Base-by-base conservation (phyloP, 2,329 filamentous ascomycete species). In the Thielaviopsis musarum region DNA sequence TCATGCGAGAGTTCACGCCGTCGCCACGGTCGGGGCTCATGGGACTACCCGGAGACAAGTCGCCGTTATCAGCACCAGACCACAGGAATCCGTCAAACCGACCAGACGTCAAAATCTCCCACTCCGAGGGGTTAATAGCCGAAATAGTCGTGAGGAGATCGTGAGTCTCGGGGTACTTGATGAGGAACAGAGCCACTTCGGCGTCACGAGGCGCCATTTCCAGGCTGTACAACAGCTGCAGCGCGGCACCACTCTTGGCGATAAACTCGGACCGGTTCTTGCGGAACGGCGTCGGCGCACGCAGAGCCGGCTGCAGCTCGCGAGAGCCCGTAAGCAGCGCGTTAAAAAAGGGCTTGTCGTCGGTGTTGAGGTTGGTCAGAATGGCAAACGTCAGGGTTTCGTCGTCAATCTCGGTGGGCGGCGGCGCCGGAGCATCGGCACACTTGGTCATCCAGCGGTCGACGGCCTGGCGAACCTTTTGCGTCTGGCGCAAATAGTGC, bases 61-160 rank as follows among this genome's bases (percentile, higher is more conserved):
- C 66, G 51, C 80, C 78, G n/a, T 65, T 69, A 58, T 96, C 91
- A 6, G 88, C 89, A 22, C 91, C 91, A 52, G 89, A 95, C 82
- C 91, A 95, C 21, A 96, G 77, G 72, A 97, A 97, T 3, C 91
- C 91, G 67, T 96, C 91, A 66, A 97, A 97, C 28, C 91, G 86
- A 28, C 91, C 91, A 0, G 91, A 96, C 4, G 86, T 88, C 13
- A 97, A 77, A 59, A 97, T 95, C 63, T 96, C 91, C 91, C 91
- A 97, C 70, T 97, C 91, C n/a, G 88, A 87, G 54, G 84, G 81
- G 67, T 86, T 93, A 65, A 97, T 93, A 57, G 91, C 88, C 41
- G 87, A 84, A 56, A 96, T 78, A 0, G 91, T 95, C 49, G 88
- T 84, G 2, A 97, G 81, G 34, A 95, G 82, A 66, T 93, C 86